These are phyloP conservation scores for Trichosporon sp. DNA, from an alignment of 1,284 basidiomycete genomes.

Conservation along the genomic window DNA sequence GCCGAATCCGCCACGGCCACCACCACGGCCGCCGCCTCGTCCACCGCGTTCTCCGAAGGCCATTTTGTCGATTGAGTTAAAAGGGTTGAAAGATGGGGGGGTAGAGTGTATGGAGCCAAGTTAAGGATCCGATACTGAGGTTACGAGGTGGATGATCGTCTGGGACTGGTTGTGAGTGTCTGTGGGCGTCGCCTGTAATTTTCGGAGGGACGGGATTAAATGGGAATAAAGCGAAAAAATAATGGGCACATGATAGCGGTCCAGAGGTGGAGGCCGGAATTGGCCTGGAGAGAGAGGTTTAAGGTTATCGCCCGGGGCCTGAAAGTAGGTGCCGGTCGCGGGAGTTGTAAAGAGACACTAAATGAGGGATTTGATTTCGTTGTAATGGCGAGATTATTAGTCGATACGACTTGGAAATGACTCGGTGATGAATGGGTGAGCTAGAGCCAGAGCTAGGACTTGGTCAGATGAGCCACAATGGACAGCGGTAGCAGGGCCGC, in stretches of 20 bases:
- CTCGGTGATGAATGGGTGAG: constrained; percentile 2
- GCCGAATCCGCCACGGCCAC: constrained; percentile 57
- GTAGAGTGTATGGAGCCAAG: constrained; percentile 10
- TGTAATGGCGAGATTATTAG: background rate
- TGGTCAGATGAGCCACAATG: constrained; percentile 3
- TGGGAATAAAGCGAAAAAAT: constrained; percentile 21
- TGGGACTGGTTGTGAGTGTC: constrained; percentile 1
- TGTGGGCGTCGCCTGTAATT: constrained; percentile 20
- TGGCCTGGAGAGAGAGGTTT: background rate
- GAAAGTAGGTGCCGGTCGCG: background rate
- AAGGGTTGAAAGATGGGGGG: constrained; percentile 13
- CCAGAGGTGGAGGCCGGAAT: constrained; percentile 11
- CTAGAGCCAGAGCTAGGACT: background rate
- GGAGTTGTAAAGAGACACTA: background rate
- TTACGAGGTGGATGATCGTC: constrained; percentile 1
- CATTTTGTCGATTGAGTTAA: constrained; percentile 42
- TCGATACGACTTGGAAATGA: background rate
- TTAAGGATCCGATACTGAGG: constrained; percentile 10
- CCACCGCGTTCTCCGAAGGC: constrained; percentile 60
- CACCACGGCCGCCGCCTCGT: constrained; percentile 53
- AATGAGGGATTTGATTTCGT: background rate
- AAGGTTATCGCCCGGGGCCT: constrained; percentile 9
- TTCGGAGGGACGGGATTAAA: constrained; percentile 26
- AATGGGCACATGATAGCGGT: background rate
- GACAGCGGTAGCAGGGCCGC: background rate